Evolutionary conservation across 106 monocot species (phyloP).

Genomic region (Dioscorea zingiberensis): DNA sequence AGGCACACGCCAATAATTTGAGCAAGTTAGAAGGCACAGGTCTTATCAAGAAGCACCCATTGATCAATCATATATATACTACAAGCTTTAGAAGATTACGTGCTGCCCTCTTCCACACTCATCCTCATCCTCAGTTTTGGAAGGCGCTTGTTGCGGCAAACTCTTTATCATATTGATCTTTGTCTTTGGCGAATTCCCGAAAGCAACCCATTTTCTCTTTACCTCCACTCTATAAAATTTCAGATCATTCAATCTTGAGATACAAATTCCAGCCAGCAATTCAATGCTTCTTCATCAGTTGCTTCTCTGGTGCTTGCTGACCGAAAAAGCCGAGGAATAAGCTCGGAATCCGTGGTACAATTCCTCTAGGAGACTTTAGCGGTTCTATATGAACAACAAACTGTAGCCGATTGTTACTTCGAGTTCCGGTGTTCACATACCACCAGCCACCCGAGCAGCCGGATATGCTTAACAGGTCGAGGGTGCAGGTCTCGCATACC

Average conservation of each 20-base stretch:
- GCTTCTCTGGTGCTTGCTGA: constrained; percentile 30
- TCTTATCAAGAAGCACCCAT: too few relatives aligned
- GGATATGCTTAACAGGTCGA: constrained; percentile 29
- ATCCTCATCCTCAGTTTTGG: constrained; percentile 19
- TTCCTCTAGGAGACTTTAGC: constrained; percentile 28
- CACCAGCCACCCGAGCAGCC: constrained; percentile 46
- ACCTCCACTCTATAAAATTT: constrained; percentile 41
- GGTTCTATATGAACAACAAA: constrained; percentile 15
- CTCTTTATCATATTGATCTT: constrained; percentile 27
- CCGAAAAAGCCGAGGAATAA: constrained; percentile 52
- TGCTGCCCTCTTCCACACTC: constrained; percentile 22
- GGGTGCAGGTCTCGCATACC: constrained; percentile 23
- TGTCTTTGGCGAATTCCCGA: constrained; percentile 38
- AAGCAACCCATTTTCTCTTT: constrained; percentile 59
- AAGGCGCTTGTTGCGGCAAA: constrained; percentile 7
- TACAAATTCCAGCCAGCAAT: constrained; percentile 10
- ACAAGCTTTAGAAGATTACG: constrained; percentile 9
- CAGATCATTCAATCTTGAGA: constrained; percentile 33
- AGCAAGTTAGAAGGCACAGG: too few relatives aligned
- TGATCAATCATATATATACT: neutral
- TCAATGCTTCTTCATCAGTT: constrained; percentile 10
- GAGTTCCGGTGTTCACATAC: constrained; percentile 46
- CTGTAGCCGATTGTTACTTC: constrained; percentile 30
- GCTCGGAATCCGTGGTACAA: constrained; percentile 46
- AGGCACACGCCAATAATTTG: too few relatives aligned